Evolutionary conservation across 768 basidiomycete genomes (phyloP), one percentile per base, ranked within the genome.

Genomic region (Rhodotorula paludigena): DNA sequence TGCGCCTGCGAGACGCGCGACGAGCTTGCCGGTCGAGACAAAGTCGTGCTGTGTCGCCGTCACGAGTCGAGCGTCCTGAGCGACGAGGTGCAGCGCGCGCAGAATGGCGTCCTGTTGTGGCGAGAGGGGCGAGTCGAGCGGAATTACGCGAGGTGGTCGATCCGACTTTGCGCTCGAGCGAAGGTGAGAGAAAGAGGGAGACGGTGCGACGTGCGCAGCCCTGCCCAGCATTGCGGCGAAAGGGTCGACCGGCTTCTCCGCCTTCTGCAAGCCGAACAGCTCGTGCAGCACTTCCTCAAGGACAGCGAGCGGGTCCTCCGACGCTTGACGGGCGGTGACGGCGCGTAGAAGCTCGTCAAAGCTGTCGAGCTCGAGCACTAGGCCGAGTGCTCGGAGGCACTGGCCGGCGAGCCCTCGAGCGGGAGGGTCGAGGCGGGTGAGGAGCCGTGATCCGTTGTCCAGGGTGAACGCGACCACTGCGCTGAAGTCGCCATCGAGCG

Each of bases 31-130:
- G 25, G 77, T 4, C 8, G 25, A 51, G 2, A 32, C 23, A 10
- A 72, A 52, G n/a, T 73, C 55, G 21, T 10, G 8, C 32, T 55
- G 36, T 7, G 52, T 38, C 28, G 60, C 23, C 7, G 23, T 38
- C 30, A 70, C 64, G 44, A 81, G 63, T 33, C 77, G 76, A 39
- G 68, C 75, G 30, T 80, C 77, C 74, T 82, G 90, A 0, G 83
- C 91, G 4, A 94, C 81, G 51, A 86, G 84, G 75, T 97, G 92
- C 3, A 98, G 78, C 0, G 86, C 87, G 65, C 86, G 84, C 20
- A 93, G 80, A 35, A 87, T 80, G 3, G 84, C 84, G 0, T 84
- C 25, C 15, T 84, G 83, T 0, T 84, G 84, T 23, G 87, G 25
- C 25, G 12, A 1, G 12, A 28, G 47, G 9, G 47, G 12, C n/a